Conservation (phyloP, 2,329 filamentous ascomycete genomes). For the Neonectria faginata region DNA sequence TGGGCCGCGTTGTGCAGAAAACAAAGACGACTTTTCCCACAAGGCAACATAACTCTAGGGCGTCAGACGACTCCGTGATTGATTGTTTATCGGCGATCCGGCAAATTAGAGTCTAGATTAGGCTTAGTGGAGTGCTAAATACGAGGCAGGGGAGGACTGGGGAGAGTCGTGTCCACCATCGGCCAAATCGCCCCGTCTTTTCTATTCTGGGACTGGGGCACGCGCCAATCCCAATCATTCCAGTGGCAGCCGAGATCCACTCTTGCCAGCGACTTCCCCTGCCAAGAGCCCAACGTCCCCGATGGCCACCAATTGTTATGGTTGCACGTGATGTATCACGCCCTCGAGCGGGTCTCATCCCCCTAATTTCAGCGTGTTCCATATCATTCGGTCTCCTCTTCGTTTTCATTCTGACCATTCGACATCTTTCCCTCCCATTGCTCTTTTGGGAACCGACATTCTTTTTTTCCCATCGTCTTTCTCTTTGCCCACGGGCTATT, state of each 20-base stretch:
- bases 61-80: conserved; percentile 8
- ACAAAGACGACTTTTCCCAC: neutral
- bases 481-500: conserved; percentile 37
- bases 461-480: conserved; percentile 40
- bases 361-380: conserved; percentile 43
- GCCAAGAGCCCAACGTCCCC: conserved; percentile 31
- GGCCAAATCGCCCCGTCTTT: conserved; percentile 13
- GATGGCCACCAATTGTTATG: conserved; percentile 19
- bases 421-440: conserved; percentile 24
- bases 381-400: conserved; percentile 21
- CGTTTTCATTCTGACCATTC: conserved; percentile 6
- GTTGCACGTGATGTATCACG: conserved; percentile 38
- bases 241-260: conserved; percentile 27
- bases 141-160: conserved; percentile 40
- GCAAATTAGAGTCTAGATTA: conserved; percentile 38
- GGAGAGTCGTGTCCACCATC: conserved; percentile 32
- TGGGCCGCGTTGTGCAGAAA: conserved; percentile 1
- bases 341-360: conserved; percentile 24
- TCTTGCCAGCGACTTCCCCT: conserved; percentile 40
- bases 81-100: conserved; percentile 35
- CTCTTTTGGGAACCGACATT: conserved; percentile 37
- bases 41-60: conserved; percentile 17
- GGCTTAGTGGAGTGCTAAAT: conserved; percentile 29
- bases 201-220: conserved; percentile 40
- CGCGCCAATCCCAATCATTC: conserved; percentile 36